A percentile compares a stretch with the other conserved stretches of the same genome.
phyloP scores from a whole-genome alignment of 352 stramenopile species.

The Phytopythium litorale region DNA sequence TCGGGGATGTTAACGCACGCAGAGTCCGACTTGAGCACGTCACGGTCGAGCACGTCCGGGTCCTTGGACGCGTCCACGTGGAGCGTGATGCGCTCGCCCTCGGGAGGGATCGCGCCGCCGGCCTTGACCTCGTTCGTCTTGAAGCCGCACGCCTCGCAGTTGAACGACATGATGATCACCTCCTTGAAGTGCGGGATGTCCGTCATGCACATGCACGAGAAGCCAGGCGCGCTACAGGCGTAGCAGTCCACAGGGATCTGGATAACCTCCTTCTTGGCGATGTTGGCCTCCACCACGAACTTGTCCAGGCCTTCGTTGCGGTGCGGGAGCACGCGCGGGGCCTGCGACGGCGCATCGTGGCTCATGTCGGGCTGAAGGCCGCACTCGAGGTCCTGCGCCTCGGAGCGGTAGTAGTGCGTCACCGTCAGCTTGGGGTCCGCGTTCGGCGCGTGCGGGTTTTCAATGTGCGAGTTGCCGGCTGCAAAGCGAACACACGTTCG shows the following conservation, averaged over 20 bases:
- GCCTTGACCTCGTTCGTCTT: constrained; percentile 91
- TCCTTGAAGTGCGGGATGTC: constrained; percentile 94
- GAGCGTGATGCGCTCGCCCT: constrained; percentile 80
- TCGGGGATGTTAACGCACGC: constrained; percentile 85
- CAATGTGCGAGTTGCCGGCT: constrained; percentile 88
- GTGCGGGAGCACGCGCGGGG: constrained; percentile 42
- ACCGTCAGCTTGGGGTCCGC: constrained; percentile 66
- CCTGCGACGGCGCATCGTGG: constrained; percentile 39
- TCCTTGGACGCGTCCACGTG: constrained; percentile 36
- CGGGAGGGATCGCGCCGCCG: constrained; percentile 81
- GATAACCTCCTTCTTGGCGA: constrained; percentile 77
- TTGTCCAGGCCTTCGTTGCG: constrained; percentile 71
- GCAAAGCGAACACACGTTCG: not conserved
- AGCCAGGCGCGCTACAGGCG: constrained; percentile 55
- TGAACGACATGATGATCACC: constrained; percentile 92
- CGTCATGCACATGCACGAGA: constrained; percentile 90
- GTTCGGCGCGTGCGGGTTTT: constrained; percentile 83
- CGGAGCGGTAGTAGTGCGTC: constrained; percentile 74
- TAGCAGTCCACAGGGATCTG: constrained; percentile 84
- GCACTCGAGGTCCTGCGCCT: constrained; percentile 68
- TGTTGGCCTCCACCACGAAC: constrained; percentile 55
- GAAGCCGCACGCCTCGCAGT: constrained; percentile 91
- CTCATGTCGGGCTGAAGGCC: constrained; percentile 70
- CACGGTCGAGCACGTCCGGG: constrained; percentile 73
- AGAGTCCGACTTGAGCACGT: constrained; percentile 93